phyloP scores from a whole-genome alignment of 352 stramenopile species.

The Phytophthora hybrid region DNA sequence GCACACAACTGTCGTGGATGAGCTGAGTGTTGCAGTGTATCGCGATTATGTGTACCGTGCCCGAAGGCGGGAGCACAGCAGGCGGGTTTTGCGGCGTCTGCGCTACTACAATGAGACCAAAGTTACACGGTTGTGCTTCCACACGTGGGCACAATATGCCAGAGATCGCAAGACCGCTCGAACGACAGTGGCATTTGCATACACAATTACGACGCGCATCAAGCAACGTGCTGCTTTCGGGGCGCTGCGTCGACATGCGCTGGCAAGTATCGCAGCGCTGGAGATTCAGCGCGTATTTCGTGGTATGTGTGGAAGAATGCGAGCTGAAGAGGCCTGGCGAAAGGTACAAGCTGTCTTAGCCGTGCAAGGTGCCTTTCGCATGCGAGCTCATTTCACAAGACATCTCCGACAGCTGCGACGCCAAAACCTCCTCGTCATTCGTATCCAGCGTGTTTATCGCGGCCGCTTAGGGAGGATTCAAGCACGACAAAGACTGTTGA shows the following conservation, averaged over 20 bases:
- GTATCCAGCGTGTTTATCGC: constrained; percentile 70
- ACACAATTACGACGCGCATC: constrained; percentile 42
- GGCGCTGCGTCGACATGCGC: constrained; percentile 47
- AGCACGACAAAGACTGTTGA: constrained; percentile 47
- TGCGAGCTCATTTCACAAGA: constrained; percentile 64
- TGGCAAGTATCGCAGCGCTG: constrained; percentile 60
- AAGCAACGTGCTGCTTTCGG: constrained; percentile 50
- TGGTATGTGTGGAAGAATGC: constrained; percentile 49
- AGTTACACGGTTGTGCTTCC: constrained; percentile 47
- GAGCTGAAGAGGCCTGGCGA: constrained; percentile 39
- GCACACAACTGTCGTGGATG: constrained; percentile 64
- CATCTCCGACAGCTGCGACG: constrained; percentile 53
- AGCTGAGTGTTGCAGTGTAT: constrained; percentile 63
- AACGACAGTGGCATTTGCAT: constrained; percentile 38
- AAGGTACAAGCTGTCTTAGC: constrained; percentile 59
- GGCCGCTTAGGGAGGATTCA: constrained; percentile 58
- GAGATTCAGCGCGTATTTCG: constrained; percentile 75
- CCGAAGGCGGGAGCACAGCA: constrained; percentile 60
- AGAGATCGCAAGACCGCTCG: constrained; percentile 50
- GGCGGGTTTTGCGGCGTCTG: constrained; percentile 59
- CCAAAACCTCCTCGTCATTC: constrained; percentile 58
- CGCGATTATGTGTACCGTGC: constrained; percentile 54
- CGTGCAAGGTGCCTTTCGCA: constrained; percentile 74
- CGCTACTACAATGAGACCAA: constrained; percentile 63
- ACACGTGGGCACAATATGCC: constrained; percentile 44